A percentile compares a stretch with the other conserved stretches of the same genome.
Conservation (phyloP, 176 grass and related monocot species). For the Aegilops bicornis region DNA sequence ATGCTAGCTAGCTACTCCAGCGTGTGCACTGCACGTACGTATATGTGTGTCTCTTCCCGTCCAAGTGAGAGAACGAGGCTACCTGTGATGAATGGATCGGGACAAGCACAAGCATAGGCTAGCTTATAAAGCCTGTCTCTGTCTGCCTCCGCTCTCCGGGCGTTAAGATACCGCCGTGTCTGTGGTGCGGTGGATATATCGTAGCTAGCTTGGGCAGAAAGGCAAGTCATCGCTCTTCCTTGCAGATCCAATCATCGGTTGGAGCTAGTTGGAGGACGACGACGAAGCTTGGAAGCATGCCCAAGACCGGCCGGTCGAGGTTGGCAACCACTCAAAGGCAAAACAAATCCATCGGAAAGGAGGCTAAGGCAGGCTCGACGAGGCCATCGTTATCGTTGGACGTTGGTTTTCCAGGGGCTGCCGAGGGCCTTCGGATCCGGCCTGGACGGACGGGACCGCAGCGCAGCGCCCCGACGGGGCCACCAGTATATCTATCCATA, state of each 20-base stretch:
- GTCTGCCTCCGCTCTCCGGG: not conserved
- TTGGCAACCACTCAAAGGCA: slow-evolving; percentile 62
- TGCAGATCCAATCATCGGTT: not conserved
- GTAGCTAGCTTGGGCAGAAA: slow-evolving; percentile 27
- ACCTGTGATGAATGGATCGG: not conserved
- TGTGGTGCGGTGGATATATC: not conserved
- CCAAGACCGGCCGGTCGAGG: slow-evolving; percentile 35
- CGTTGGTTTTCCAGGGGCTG: not conserved
- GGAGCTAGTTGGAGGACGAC: slow-evolving; percentile 16
- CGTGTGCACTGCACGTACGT: too few relatives aligned
- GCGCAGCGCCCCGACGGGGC: not conserved
- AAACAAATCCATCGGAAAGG: not conserved
- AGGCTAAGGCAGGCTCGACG: not conserved
- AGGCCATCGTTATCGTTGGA: not conserved
- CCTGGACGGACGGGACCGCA: not conserved
- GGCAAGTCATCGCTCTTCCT: slow-evolving; percentile 23
- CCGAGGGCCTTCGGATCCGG: not conserved
- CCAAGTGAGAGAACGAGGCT: not conserved
- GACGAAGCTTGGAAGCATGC: slow-evolving; percentile 88
- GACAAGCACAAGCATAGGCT: not conserved
- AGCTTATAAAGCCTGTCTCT: not conserved
- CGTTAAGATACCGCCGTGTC: not conserved
- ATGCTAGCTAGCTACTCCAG: too few relatives aligned
- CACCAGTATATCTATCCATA: too few relatives aligned
- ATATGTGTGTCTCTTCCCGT: not conserved